Evolutionary conservation across 2,329 filamentous ascomycete species (phyloP).

Genomic region (Hymenoscyphus albidus): DNA sequence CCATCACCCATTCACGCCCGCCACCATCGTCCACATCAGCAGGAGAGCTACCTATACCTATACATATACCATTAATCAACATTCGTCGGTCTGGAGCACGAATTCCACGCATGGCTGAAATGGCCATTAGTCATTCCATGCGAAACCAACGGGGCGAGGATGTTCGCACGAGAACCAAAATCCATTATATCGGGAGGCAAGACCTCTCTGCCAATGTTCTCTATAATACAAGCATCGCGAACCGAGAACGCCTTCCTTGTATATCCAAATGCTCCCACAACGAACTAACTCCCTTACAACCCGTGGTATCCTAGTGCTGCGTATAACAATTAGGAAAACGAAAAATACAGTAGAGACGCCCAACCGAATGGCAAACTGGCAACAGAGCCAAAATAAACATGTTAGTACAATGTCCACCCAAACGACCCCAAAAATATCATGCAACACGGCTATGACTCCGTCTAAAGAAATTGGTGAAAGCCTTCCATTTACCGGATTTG

Average conservation of each 20-base stretch:
- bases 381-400: constrained; percentile 1
- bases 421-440: not conserved
- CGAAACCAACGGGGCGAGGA: not conserved
- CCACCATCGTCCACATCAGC: no score
- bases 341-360: not conserved
- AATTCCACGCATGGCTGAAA: no score
- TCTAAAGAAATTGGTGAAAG: constrained; percentile 30
- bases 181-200: not conserved
- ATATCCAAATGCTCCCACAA: constrained; percentile 5
- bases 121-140: not conserved
- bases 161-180: not conserved
- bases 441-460: constrained; percentile 11
- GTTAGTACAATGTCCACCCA: constrained; percentile 5
- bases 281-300: constrained; percentile 1
- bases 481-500: constrained; percentile 29
- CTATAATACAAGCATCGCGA: constrained; percentile 10
- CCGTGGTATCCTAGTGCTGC: constrained; percentile 9
- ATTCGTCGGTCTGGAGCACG: no score
- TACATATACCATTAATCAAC: no score
- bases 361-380: not conserved
- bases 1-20: no score
- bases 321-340: not conserved
- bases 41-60: no score
- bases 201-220: not conserved
- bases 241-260: constrained; percentile 3